Conservation (phyloP, 1,139 yeast species). For the Waltiozyma sp. region DNA sequence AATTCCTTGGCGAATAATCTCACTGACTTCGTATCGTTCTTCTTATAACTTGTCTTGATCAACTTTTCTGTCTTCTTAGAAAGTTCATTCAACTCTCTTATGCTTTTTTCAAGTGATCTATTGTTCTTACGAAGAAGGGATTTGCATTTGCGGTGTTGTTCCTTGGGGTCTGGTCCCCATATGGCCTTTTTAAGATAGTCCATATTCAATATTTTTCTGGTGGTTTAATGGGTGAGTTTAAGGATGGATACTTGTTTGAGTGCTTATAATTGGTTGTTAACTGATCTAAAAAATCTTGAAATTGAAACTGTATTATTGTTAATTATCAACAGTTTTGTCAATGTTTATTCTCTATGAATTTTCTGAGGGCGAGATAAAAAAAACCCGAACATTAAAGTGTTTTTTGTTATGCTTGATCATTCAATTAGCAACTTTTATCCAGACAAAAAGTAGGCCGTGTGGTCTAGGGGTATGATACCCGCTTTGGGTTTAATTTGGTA, state of each 20-base stretch:
- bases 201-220: neutral
- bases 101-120: conserved; percentile 66
- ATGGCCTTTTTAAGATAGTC: neutral
- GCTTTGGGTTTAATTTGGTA: conserved; percentile 13
- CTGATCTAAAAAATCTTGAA: neutral
- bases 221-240: neutral
- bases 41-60: conserved; percentile 67
- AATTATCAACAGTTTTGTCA: no score
- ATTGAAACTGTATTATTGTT: no score
- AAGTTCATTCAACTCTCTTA: conserved; percentile 53
- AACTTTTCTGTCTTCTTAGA: conserved; percentile 66
- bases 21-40: conserved; percentile 67
- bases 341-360: no score
- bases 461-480: conserved; percentile 21
- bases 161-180: conserved; percentile 95
- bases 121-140: conserved; percentile 73
- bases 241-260: neutral
- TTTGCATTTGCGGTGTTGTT: conserved; percentile 71
- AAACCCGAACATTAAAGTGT: neutral
- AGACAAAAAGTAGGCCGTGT: conserved; percentile 12
- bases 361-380: neutral
- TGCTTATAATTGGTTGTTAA: neutral
- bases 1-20: conserved; percentile 75
- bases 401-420: no score
- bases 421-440: neutral